Evolutionary conservation across 345 rosid species (phyloP), one percentile per base, ranked within the genome.

Genomic region (Odontarrhena argentea): DNA sequence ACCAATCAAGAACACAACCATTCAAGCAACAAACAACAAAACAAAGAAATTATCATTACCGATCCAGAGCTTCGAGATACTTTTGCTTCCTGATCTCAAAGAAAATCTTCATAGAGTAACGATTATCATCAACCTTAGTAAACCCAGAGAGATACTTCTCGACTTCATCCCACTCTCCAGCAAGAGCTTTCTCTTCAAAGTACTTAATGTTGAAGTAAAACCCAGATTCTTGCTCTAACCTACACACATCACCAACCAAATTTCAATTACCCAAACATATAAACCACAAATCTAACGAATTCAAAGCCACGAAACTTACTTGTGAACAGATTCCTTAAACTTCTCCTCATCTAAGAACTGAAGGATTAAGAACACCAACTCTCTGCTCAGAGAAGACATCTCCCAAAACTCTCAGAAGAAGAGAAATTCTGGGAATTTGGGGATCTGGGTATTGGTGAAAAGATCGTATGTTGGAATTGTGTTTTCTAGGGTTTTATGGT

Each of bases 101-200:
- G 76, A 65, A 83, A 52, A 83, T 80, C 38, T 80, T 83, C 84
- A 80, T 80, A 15, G 87, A 80, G 69, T 83, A 80, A 6, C 96
- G 81, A 62, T 92, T 92, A 70, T 92, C 98, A 63, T 92, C 98
- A 12, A 92, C 96, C 79, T 88, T 92, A 4, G 98, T 92, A 69
- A 85, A 92, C 3, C 98, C 98, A 24, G 88, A 85, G 13, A 92
- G 77, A 78, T 92, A 88, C 28, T 83, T 81, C 80, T 92, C 98
- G 8, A 92, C 92, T 80, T 92, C 98, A 25, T 92, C 98, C 98
- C 98, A 92, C 61, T 92, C 96, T 35, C 98, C 98, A 41, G 86
- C 86, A 66, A 76, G 85, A 64, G 91, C 96, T 71, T 82, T 82
- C 79, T 88, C 96, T 78, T 92, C 98, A 45, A 92, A 92, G 74